A percentile compares a stretch with the other conserved stretches of the same genome.
phyloP scores from a whole-genome alignment of 352 stramenopile species.

The Phytopythium sindhum region DNA sequence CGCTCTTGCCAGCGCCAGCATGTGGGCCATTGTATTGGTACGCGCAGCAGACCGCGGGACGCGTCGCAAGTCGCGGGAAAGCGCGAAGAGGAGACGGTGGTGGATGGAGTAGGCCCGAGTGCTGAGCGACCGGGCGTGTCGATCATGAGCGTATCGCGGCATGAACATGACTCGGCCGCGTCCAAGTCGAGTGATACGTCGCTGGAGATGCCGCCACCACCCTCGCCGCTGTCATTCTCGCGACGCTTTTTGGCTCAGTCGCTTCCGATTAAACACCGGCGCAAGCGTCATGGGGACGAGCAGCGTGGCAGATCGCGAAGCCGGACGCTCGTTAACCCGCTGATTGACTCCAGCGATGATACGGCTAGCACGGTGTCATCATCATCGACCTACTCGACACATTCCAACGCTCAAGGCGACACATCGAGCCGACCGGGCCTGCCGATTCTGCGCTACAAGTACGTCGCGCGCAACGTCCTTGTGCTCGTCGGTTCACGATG shows the following conservation, averaged over 20 bases:
- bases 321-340: slow-evolving; percentile 10
- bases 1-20: neutral
- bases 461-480: slow-evolving; percentile 38
- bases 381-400: neutral
- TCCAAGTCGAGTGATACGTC: slow-evolving; percentile 10
- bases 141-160: neutral
- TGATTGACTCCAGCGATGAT: neutral
- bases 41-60: neutral
- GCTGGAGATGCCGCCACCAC: neutral
- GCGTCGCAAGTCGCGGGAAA: neutral
- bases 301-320: neutral
- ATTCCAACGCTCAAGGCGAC: neutral
- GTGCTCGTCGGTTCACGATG: slow-evolving; percentile 48
- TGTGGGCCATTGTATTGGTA: neutral
- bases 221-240: slow-evolving; percentile 2
- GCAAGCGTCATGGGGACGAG: neutral
- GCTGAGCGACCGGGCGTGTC: too few relatives aligned
- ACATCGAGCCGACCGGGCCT: slow-evolving; percentile 13
- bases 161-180: slow-evolving; percentile 5
- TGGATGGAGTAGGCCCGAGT: neutral
- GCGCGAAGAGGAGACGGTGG: neutral
- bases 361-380: neutral
- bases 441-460: slow-evolving; percentile 46
- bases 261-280: slow-evolving; percentile 1
- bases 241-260: neutral